Conservation (phyloP, 805 yeast species). For the Ogataea ramenticola region DNA sequence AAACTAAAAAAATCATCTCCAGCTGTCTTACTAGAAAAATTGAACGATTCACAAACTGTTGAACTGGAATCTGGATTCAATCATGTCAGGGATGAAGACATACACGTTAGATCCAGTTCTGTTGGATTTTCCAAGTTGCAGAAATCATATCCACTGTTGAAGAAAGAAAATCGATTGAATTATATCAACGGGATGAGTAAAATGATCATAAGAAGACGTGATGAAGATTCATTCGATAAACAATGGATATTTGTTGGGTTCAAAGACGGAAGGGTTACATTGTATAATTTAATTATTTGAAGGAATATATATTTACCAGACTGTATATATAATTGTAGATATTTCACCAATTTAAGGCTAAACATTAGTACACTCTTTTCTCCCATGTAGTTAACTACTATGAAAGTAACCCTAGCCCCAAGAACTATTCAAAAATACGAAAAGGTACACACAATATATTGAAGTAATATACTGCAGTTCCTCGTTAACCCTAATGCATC, state of each 20-base stretch:
- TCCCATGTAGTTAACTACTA: no score
- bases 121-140: constrained; percentile 14
- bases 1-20: constrained; percentile 21
- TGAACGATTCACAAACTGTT: neutral
- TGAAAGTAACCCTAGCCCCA: no score
- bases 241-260: constrained; percentile 25
- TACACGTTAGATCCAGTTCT: neutral
- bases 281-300: constrained; percentile 11
- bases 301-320: no score
- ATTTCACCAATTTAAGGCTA: no score
- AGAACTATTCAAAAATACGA: no score
- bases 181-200: constrained; percentile 26
- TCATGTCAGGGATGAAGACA: neutral
- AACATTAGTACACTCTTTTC: no score
- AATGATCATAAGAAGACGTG: constrained; percentile 22
- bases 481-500: no score
- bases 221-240: constrained; percentile 15
- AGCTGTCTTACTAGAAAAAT: constrained; percentile 11
- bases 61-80: neutral
- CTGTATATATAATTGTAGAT: no score
- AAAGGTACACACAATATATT: no score
- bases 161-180: constrained; percentile 3
- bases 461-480: no score
- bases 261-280: constrained; percentile 25
- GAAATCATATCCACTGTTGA: constrained; percentile 7